Percentiles rank a stretch among this genome's conserved stretches.
phyloP scores from a whole-genome alignment of 108 stramenopile genomes.

The Cyclotella sp. region DNA sequence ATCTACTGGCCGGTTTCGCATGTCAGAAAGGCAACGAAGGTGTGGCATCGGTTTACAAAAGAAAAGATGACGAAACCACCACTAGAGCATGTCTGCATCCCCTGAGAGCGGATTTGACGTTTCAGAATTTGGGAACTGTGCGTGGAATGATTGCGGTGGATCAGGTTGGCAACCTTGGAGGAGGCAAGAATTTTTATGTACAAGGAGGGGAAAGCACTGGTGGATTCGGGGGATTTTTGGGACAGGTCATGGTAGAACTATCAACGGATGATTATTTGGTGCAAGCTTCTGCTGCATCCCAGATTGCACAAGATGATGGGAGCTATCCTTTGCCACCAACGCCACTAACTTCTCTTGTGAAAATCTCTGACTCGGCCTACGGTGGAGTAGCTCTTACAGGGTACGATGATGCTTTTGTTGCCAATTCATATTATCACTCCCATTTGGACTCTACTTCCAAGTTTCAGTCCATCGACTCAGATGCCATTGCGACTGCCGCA shows the following conservation, averaged over 20 bases:
- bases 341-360: conserved; percentile 71
- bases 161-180: conserved; percentile 74
- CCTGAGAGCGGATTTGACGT: conserved; percentile 72
- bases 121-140: conserved; percentile 70
- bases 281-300: conserved; percentile 55
- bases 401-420: conserved; percentile 80
- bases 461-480: conserved; percentile 58
- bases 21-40: conserved; percentile 55
- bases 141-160: conserved; percentile 85
- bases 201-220: conserved; percentile 60
- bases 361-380: conserved; percentile 55
- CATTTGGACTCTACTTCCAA: conserved; percentile 64
- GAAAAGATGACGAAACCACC: conserved; percentile 46
- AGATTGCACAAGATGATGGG: conserved; percentile 37
- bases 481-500: conserved; percentile 81
- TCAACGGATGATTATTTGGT: conserved; percentile 46
- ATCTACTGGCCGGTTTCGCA: conserved; percentile 66
- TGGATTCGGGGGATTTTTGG: conserved; percentile 64
- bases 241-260: conserved; percentile 68
- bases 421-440: conserved; percentile 73
- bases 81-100: conserved; percentile 78
- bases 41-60: conserved; percentile 61
- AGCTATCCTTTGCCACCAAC: conserved; percentile 78
- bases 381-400: conserved; percentile 84
- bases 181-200: conserved; percentile 64